A percentile compares a stretch with the other conserved stretches of the same genome.
Conservation (phyloP, 73 alveolate species). For the Tetrahymena malaccensis region DNA sequence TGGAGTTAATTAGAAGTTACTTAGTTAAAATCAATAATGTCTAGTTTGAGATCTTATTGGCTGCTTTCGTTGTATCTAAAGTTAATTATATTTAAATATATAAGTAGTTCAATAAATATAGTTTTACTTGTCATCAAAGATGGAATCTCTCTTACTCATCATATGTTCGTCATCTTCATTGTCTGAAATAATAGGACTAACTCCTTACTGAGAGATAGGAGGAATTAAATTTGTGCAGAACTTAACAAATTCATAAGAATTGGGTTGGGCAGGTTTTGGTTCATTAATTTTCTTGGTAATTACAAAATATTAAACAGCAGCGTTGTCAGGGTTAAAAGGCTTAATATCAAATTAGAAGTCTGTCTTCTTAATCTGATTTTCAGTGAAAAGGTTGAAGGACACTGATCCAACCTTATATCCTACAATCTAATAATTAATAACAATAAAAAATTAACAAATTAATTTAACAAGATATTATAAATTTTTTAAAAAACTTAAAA, state of each 20-base stretch:
- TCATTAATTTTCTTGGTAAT: not conserved
- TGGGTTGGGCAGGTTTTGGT: not conserved
- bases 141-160: not conserved
- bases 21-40: not conserved
- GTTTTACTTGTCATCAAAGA: not conserved
- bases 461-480: too few species aligned
- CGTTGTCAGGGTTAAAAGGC: not conserved
- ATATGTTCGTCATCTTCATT: not conserved
- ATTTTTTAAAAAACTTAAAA: too few species aligned
- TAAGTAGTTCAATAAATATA: not conserved
- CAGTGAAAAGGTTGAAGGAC: not conserved
- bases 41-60: not conserved
- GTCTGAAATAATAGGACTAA: not conserved
- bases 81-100: not conserved
- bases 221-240: not conserved
- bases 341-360: not conserved
- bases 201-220: not conserved
- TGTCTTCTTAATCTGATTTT: not conserved
- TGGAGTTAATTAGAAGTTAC: not conserved
- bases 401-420: not conserved
- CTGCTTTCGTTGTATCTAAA: not conserved
- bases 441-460: not conserved
- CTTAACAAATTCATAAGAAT: not conserved
- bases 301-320: not conserved
- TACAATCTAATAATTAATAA: not conserved